phyloP scores from a whole-genome alignment of 2,329 filamentous ascomycete genomes.

The Arthrocladium fulminans region DNA sequence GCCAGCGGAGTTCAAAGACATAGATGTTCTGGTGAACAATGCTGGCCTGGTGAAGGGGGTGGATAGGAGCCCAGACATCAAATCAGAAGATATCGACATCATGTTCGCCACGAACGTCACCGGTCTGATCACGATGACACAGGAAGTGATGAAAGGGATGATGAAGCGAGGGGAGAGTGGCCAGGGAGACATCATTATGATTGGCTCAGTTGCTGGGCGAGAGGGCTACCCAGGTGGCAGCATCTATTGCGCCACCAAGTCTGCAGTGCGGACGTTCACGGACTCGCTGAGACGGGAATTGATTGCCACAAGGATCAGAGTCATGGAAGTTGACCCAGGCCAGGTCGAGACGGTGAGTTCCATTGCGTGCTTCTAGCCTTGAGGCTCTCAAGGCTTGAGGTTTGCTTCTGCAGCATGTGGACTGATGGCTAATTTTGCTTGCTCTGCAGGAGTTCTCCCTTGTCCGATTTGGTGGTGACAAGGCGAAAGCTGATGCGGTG shows the following conservation, averaged over 20 bases:
- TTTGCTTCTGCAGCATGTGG: conserved; percentile 5
- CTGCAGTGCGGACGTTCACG: conserved; percentile 75
- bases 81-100: conserved; percentile 66
- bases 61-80: conserved; percentile 75
- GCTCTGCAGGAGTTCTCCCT: conserved; percentile 66
- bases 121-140: conserved; percentile 92
- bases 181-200: conserved; percentile 87
- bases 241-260: conserved; percentile 92
- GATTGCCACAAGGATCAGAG: conserved; percentile 66
- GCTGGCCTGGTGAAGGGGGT: conserved; percentile 86
- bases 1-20: conserved; percentile 72
- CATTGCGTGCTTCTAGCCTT: background rate
- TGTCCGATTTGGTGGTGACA: conserved; percentile 81
- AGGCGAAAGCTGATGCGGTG: conserved; percentile 78
- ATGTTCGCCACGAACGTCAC: conserved; percentile 95
- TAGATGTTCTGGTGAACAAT: conserved; percentile 91
- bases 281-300: conserved; percentile 75
- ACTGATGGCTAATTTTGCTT: conserved; percentile 4
- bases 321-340: conserved; percentile 84
- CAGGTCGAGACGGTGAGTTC: conserved; percentile 74
- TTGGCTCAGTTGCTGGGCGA: conserved; percentile 83
- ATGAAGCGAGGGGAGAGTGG: conserved; percentile 60
- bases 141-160: conserved; percentile 77
- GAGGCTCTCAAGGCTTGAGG: background rate
- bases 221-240: conserved; percentile 76